Percentiles rank a stretch among this genome's conserved stretches.
Conservation (phyloP, 208 protist species). For the Leishmania amazonensis region DNA sequence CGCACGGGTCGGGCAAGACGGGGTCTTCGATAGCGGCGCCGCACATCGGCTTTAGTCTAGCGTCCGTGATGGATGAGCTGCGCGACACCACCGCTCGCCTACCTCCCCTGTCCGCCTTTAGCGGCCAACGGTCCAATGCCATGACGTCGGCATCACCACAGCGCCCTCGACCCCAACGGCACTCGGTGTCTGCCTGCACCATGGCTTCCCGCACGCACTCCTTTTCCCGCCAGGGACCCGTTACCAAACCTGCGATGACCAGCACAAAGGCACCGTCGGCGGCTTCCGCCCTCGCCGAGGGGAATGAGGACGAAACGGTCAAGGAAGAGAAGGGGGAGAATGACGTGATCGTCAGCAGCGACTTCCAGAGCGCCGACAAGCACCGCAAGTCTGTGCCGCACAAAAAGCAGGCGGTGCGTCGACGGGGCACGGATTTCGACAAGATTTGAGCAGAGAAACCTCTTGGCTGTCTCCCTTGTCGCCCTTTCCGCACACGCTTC, state of each 20-base stretch:
- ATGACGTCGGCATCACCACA: background rate
- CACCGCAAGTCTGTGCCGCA: conserved; percentile 9
- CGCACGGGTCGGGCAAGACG: background rate
- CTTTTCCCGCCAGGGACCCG: background rate
- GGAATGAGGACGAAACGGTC: background rate
- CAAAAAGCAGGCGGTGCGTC: conserved; percentile 19
- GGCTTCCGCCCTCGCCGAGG: background rate
- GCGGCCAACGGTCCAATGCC: background rate
- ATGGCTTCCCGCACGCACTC: background rate
- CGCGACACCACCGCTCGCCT: background rate
- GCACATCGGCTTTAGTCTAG: background rate
- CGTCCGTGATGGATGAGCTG: background rate
- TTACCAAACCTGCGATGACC: background rate
- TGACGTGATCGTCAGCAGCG: background rate
- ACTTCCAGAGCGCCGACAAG: background rate
- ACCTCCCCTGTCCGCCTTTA: background rate
- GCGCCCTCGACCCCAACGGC: background rate
- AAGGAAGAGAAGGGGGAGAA: background rate
- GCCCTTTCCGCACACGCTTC: background rate
- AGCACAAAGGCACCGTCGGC: background rate
- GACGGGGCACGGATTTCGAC: conserved; percentile 24
- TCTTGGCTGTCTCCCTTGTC: background rate
- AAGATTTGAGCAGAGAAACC: background rate
- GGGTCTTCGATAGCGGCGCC: background rate
- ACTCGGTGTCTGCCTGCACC: background rate